These are phyloP conservation scores for Lumnitzera littorea DNA, from an alignment of 345 rosid genomes.

Conservation along the genomic window DNA sequence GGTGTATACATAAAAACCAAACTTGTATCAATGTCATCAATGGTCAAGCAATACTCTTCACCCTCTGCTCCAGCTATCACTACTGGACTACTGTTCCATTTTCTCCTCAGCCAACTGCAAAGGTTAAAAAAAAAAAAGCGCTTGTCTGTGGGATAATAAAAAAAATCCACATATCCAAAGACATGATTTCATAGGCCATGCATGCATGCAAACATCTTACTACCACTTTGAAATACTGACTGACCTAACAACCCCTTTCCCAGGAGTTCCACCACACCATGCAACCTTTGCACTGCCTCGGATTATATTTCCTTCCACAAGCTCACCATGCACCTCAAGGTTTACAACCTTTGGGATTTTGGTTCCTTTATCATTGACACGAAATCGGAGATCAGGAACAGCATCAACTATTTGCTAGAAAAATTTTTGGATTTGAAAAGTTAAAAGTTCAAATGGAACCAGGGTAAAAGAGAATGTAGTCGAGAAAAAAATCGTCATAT, in stretches of 20 bases:
- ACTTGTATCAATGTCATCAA: constrained; percentile 88
- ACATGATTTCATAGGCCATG: background rate
- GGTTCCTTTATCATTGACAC: constrained; percentile 42
- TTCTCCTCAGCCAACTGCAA: constrained; percentile 87
- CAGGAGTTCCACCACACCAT: constrained; percentile 98
- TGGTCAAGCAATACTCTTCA: constrained; percentile 62
- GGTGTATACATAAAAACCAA: constrained; percentile 98
- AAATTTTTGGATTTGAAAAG: too few relatives aligned
- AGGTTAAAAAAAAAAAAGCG: background rate
- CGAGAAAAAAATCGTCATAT: background rate
- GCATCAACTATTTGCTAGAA: background rate
- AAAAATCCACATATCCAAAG: too few relatives aligned
- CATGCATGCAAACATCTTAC: constrained; percentile 4
- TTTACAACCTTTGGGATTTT: constrained; percentile 88
- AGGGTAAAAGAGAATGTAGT: background rate
- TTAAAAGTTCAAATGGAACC: background rate
- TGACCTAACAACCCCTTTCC: constrained; percentile 90
- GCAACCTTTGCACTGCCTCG: constrained; percentile 78
- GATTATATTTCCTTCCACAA: constrained; percentile 71
- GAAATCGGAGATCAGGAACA: constrained; percentile 9
- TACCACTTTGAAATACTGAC: constrained; percentile 8
- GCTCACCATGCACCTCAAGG: constrained; percentile 81
- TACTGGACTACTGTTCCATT: constrained; percentile 90
- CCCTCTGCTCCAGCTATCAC: constrained; percentile 89
- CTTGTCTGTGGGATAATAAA: background rate